Evolutionary conservation across 306 rosid genomes (phyloP).

Genomic region (Trifolium fragiferum): DNA sequence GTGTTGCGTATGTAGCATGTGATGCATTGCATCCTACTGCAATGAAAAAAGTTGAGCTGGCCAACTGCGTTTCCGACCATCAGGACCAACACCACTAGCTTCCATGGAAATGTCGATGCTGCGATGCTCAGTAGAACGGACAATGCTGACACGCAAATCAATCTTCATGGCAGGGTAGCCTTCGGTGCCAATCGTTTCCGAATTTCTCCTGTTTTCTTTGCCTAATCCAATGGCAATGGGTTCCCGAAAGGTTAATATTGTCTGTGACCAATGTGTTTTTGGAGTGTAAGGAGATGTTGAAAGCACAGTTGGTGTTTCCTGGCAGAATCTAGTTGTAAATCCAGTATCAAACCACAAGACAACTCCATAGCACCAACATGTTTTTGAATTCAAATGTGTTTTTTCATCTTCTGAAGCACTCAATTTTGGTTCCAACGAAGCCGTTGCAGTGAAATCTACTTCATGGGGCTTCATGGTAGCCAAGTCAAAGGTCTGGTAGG

Average conservation of each 20-base stretch:
- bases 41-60: conserved; percentile 72
- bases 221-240: conserved; percentile 68
- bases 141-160: conserved; percentile 83
- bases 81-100: conserved; percentile 59
- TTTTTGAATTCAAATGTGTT: conserved; percentile 38
- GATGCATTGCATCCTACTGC: conserved; percentile 43
- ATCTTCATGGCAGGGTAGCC: conserved; percentile 63
- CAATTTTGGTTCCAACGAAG: conserved; percentile 65
- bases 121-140: conserved; percentile 79
- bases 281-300: conserved; percentile 83
- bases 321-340: conserved; percentile 87
- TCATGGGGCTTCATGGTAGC: conserved; percentile 79
- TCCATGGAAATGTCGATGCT: conserved; percentile 92
- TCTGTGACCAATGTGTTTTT: conserved; percentile 87
- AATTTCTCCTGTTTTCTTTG: conserved; percentile 34
- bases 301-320: conserved; percentile 64
- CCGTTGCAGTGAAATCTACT: conserved; percentile 83
- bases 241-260: conserved; percentile 81
- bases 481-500: conserved; percentile 75
- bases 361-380: conserved; percentile 74
- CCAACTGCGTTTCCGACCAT: conserved; percentile 63
- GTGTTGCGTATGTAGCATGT: neutral
- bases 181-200: conserved; percentile 63
- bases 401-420: conserved; percentile 31
- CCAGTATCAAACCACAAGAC: conserved; percentile 95